phyloP scores from a whole-genome alignment of 1,139 yeast species.

The Geotrichum bryndzae region DNA sequence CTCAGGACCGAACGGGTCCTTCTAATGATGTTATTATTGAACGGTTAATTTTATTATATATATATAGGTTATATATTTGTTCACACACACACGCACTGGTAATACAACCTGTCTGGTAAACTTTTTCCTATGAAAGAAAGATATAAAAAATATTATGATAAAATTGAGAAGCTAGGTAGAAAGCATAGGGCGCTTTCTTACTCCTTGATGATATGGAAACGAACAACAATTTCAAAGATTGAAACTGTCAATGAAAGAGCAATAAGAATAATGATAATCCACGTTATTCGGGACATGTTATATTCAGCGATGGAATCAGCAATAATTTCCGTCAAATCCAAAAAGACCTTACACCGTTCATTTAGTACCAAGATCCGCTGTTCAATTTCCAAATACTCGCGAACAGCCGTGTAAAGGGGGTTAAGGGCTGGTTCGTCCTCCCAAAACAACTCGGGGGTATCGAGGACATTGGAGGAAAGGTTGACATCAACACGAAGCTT shows the following conservation, averaged over 20 bases:
- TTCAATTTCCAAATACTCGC: conserved; percentile 91
- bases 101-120: too few relatives aligned
- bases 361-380: conserved; percentile 89
- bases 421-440: conserved; percentile 91
- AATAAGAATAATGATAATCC: conserved; percentile 82
- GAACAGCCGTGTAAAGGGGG: conserved; percentile 80
- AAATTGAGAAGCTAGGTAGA: too few relatives aligned
- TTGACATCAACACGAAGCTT: conserved; percentile 90
- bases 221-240: conserved; percentile 49
- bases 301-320: conserved; percentile 92
- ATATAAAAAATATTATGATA: too few relatives aligned
- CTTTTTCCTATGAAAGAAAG: too few relatives aligned
- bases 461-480: conserved; percentile 80
- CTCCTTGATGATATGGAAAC: conserved; percentile 46
- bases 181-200: conserved; percentile 7
- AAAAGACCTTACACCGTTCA: conserved; percentile 87
- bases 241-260: conserved; percentile 72
- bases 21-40: not conserved
- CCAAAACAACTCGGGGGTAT: conserved; percentile 96
- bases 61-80: too few relatives aligned
- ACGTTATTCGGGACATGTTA: conserved; percentile 84
- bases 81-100: too few relatives aligned
- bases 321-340: conserved; percentile 87
- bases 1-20: not conserved
- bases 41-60: too few relatives aligned